A percentile compares a stretch with the other conserved stretches of the same genome.
These are phyloP conservation scores for Penstemon eatonii DNA, from an alignment of 257 asterid species.

Conservation along the genomic window DNA sequence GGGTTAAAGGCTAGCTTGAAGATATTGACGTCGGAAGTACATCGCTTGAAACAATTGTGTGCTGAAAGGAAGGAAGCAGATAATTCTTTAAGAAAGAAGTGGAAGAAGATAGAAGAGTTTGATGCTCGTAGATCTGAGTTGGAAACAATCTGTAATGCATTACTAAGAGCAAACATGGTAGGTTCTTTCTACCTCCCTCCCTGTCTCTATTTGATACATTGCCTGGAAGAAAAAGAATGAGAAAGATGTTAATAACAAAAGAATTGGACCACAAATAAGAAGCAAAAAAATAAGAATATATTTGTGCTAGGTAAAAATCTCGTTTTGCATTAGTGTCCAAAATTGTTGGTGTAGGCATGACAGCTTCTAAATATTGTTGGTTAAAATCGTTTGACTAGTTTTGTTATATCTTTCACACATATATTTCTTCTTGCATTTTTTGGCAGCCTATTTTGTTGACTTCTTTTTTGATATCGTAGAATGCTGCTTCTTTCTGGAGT, in stretches of 20 bases:
- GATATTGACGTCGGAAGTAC: conserved; percentile 80
- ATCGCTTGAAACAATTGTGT: conserved; percentile 81
- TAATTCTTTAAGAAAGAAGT: conserved; percentile 84
- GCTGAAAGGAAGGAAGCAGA: conserved; percentile 99
- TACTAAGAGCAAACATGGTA: conserved; percentile 91
- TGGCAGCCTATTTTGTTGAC: conserved; percentile 18
- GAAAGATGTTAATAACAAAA: conserved; percentile 8
- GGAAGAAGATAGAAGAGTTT: conserved; percentile 98
- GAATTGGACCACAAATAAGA: conserved; percentile 11
- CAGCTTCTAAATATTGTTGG: conserved; percentile 19
- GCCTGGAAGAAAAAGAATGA: conserved; percentile 14
- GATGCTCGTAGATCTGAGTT: conserved; percentile 97
- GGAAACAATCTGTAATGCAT: conserved; percentile 77
- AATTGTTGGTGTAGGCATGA: conserved; percentile 12
- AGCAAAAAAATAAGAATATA: not conserved
- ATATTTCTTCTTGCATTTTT: conserved; percentile 7
- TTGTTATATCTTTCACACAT: not conserved
- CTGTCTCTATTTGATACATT: not conserved
- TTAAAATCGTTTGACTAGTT: conserved; percentile 1
- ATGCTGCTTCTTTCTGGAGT: conserved; percentile 97
- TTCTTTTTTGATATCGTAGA: conserved; percentile 45
- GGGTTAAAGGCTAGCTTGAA: conserved; percentile 85
- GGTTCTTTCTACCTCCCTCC: conserved; percentile 22
- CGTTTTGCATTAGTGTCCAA: conserved; percentile 2
- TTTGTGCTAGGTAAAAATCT: not conserved